phyloP scores from a whole-genome alignment of 1,284 basidiomycete species.

The Rhizopogon parksii region DNA sequence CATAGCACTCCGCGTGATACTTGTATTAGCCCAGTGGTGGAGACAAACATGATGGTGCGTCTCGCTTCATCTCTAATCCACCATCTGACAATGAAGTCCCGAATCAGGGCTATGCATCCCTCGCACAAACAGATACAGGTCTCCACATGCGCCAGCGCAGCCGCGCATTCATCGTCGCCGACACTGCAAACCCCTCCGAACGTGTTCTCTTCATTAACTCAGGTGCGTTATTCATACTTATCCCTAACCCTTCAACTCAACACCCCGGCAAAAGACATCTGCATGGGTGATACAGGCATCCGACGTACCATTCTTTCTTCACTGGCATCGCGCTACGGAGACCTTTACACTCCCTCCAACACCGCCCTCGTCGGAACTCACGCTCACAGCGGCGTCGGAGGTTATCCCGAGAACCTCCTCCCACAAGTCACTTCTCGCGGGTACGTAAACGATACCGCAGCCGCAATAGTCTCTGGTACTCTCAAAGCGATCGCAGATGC shows the following conservation, averaged over 20 bases:
- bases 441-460: conserved; percentile 61
- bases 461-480: conserved; percentile 65
- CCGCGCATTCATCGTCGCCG: conserved; percentile 72
- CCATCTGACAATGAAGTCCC: not conserved
- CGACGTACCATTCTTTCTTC: conserved; percentile 61
- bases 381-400: conserved; percentile 72
- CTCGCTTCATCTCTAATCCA: not conserved
- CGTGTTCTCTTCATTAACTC: conserved; percentile 74
- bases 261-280: conserved; percentile 45
- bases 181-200: conserved; percentile 45
- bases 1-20: conserved; percentile 2
- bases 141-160: conserved; percentile 75
- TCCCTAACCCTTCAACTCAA: not conserved
- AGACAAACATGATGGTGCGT: conserved; percentile 71
- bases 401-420: conserved; percentile 71
- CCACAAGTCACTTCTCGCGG: conserved; percentile 73
- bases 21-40: conserved; percentile 54
- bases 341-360: conserved; percentile 63
- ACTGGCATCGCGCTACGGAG: conserved; percentile 50
- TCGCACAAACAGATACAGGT: conserved; percentile 68
- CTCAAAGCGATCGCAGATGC: conserved; percentile 65
- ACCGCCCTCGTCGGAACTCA: conserved; percentile 77
- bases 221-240: conserved; percentile 32
- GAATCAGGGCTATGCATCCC: conserved; percentile 62
- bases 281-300: conserved; percentile 75